Percentiles rank a stretch among this genome's conserved stretches.
These are phyloP conservation scores for Boletus sp. DNA, from an alignment of 1,284 basidiomycete genomes.

Conservation along the genomic window DNA sequence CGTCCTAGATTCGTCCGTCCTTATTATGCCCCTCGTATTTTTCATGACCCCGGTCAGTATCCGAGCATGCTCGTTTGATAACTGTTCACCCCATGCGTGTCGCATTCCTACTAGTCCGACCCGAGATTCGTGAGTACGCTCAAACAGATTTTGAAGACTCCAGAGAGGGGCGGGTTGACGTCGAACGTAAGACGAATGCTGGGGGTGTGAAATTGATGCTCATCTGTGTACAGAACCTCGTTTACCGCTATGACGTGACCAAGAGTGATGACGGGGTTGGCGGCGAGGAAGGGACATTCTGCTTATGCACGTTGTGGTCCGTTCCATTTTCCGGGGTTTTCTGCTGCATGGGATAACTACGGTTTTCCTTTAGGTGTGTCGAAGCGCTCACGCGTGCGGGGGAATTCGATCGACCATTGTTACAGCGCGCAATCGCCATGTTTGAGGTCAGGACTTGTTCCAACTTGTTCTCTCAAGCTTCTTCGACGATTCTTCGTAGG, in stretches of 20 bases:
- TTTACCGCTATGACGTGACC: conserved; percentile 76
- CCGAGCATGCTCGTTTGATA: conserved; percentile 2
- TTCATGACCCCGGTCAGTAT: conserved; percentile 68
- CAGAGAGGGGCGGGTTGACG: conserved; percentile 83
- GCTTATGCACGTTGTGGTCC: conserved; percentile 72
- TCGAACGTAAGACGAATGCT: conserved; percentile 60
- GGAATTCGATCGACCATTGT: conserved; percentile 63
- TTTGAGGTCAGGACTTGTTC: conserved; percentile 60
- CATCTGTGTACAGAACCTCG: conserved; percentile 30
- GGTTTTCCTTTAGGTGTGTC: conserved; percentile 58
- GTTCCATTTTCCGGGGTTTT: neutral
- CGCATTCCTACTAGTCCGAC: conserved; percentile 56
- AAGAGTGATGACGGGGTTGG: conserved; percentile 89
- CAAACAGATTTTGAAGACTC: conserved; percentile 75
- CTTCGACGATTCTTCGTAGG: conserved; percentile 37
- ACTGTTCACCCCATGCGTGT: conserved; percentile 1
- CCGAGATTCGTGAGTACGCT: conserved; percentile 83
- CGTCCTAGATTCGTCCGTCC: conserved; percentile 67
- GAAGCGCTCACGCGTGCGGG: conserved; percentile 86
- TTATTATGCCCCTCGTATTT: conserved; percentile 86
- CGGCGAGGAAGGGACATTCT: conserved; percentile 87
- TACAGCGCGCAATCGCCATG: conserved; percentile 72
- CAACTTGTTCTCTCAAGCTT: neutral
- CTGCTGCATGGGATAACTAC: neutral
- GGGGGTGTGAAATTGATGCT: neutral